phyloP scores from a whole-genome alignment of 805 yeast genomes.

The Sugiyamaella valdiviana region DNA sequence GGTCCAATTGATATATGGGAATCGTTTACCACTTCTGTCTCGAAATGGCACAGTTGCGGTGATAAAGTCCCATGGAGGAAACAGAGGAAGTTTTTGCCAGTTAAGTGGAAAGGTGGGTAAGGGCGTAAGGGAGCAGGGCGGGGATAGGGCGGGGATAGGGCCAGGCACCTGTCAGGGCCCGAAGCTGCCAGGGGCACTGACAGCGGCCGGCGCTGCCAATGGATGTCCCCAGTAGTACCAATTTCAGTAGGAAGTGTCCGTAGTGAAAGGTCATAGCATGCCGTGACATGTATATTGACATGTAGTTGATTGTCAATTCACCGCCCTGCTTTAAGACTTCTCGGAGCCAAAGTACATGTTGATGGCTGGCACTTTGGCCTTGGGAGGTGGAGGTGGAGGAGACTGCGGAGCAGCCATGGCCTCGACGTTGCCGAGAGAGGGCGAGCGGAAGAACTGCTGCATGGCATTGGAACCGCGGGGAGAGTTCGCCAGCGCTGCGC shows the following conservation, averaged over 20 bases:
- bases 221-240: too few relatives aligned
- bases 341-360: conserved; percentile 17
- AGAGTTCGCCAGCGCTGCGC: neutral
- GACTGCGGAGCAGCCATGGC: neutral
- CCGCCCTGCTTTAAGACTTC: too few relatives aligned
- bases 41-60: conserved; percentile 9
- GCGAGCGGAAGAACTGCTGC: conserved; percentile 1
- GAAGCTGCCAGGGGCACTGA: too few relatives aligned
- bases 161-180: neutral
- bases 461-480: neutral
- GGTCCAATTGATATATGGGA: conserved; percentile 7
- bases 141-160: neutral
- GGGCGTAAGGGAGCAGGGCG: neutral
- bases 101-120: neutral
- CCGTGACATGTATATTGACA: too few relatives aligned
- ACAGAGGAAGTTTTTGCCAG: neutral
- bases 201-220: too few relatives aligned
- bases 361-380: conserved; percentile 7
- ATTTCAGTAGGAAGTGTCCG: too few relatives aligned
- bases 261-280: too few relatives aligned
- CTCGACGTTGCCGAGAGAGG: neutral
- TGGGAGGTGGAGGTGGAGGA: neutral
- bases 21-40: conserved; percentile 9
- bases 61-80: conserved; percentile 6
- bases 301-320: too few relatives aligned